Percentiles rank a stretch among this genome's conserved stretches.
Evolutionary conservation across 164 flowering plant species (phyloP).

Genomic region (Stephania japonica): DNA sequence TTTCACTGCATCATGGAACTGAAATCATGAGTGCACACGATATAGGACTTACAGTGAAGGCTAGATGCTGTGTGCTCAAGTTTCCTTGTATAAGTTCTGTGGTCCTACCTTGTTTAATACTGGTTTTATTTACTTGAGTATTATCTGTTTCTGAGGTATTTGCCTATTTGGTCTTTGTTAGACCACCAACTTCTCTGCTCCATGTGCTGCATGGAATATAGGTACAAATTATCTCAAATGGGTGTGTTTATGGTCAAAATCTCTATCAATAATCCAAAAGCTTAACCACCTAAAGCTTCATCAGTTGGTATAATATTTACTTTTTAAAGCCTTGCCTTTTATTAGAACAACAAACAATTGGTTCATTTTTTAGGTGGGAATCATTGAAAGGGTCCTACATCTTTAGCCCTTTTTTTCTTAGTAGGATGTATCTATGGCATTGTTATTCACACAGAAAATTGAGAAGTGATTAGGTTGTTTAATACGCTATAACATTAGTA

Average conservation of each 20-base stretch:
- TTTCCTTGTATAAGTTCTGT: neutral
- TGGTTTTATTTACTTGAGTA: neutral
- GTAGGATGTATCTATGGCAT: neutral
- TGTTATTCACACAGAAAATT: neutral
- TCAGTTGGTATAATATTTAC: neutral
- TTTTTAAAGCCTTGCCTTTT: neutral
- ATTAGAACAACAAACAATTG: conserved; percentile 1
- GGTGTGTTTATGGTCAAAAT: neutral
- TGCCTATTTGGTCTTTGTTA: neutral
- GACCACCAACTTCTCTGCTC: neutral
- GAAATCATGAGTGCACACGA: neutral
- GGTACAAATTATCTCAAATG: neutral
- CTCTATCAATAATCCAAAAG: neutral
- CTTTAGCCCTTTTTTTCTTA: neutral
- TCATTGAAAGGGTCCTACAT: neutral
- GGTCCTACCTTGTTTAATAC: neutral
- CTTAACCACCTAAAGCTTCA: conserved; percentile 3
- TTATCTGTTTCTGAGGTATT: neutral
- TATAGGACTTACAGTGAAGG: neutral
- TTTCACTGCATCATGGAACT: neutral
- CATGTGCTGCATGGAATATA: neutral
- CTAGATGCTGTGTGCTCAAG: neutral
- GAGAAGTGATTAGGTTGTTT: neutral
- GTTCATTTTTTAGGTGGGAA: conserved; percentile 4
- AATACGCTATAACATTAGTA: neutral